Evolutionary conservation across 2,329 filamentous ascomycete genomes (phyloP), one percentile per base, ranked within the genome.

Genomic region (Cercospora sp.): DNA sequence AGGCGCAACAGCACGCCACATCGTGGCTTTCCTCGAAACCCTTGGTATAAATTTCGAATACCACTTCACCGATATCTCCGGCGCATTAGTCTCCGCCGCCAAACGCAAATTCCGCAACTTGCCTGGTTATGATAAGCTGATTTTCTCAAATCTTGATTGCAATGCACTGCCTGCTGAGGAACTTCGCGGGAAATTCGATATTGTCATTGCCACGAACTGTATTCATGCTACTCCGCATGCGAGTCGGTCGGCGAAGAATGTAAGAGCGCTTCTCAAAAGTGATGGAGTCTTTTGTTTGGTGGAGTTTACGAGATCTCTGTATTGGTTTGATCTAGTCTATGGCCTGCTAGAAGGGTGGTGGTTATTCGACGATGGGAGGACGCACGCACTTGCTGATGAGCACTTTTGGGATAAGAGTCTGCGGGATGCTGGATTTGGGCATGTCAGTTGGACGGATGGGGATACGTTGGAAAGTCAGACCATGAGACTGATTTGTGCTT

Each of bases 21-120:
- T 83, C 1, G 64, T 80, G 0, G 66, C 75, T 0, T 48, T 65
- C 0, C 72, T 84, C 3, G 66, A 63, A 0, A 23, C 23, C 0
- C 59, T 65, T 0, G 72, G 70, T 8, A 64, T 80, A 2, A 66
- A 69, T 0, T 69, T 83, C n/a, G 65, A 75, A 5, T 84, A 84
- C 65, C 81, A 79, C 0, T 80, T 83, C 66, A 83, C 82, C 1
- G 82, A 84, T 51, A 60, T 85, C 3, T 81, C 82, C 0, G 33
- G 69, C 10, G 72, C 73, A 3, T 60, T 79, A 4, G 73, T 79
- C 0, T 67, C 69, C 3, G 65, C 66, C 10, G 77, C 75, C 1
- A 63, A 63, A 23, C 60, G 60, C 23, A 63, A 51, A 33, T 63
- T 63, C 45, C 60, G 60, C 3, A 33, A 48, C 30, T 6, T 48